A percentile compares a stretch with the other conserved stretches of the same genome.
These are phyloP conservation scores for sunflower (Helianthus annuus) DNA, from an alignment of 129 eudicot species.

Conservation along the genomic window DNA sequence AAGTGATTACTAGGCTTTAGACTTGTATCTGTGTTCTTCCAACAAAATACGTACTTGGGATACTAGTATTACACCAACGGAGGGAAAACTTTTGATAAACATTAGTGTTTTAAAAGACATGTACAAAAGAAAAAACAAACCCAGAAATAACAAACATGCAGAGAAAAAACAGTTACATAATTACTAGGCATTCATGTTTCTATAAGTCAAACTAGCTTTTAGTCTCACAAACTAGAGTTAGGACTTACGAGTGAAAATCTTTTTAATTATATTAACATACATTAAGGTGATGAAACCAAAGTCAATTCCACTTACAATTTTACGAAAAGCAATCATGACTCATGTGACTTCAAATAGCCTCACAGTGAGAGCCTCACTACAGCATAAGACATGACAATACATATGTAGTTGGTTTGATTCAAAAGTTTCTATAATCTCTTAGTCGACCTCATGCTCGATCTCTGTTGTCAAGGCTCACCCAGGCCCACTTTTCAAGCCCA, in stretches of 20 bases:
- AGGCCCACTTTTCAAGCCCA: too few species aligned
- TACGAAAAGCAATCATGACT: background rate
- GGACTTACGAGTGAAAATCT: background rate
- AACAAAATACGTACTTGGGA: background rate
- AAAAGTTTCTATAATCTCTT: background rate
- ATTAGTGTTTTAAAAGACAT: too few species aligned
- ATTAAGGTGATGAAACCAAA: background rate
- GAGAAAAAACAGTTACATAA: too few species aligned
- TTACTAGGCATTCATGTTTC: too few species aligned
- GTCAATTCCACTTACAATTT: background rate
- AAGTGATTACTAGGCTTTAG: slow-evolving; percentile 2
- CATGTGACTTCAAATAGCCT: slow-evolving; percentile 4
- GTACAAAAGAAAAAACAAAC: too few species aligned
- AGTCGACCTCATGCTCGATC: background rate
- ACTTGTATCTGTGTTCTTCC: background rate
- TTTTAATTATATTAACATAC: background rate
- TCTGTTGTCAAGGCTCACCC: background rate
- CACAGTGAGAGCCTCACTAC: background rate
- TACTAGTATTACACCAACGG: background rate
- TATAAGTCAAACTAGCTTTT: too few species aligned
- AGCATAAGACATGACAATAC: slow-evolving; percentile 6
- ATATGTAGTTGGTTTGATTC: slow-evolving; percentile 1
- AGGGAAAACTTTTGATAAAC: too few species aligned
- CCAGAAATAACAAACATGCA: too few species aligned
- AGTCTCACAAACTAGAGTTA: background rate